Evolutionary conservation across 1,284 basidiomycete genomes (phyloP).

Genomic region (Rhizoctonia solani): DNA sequence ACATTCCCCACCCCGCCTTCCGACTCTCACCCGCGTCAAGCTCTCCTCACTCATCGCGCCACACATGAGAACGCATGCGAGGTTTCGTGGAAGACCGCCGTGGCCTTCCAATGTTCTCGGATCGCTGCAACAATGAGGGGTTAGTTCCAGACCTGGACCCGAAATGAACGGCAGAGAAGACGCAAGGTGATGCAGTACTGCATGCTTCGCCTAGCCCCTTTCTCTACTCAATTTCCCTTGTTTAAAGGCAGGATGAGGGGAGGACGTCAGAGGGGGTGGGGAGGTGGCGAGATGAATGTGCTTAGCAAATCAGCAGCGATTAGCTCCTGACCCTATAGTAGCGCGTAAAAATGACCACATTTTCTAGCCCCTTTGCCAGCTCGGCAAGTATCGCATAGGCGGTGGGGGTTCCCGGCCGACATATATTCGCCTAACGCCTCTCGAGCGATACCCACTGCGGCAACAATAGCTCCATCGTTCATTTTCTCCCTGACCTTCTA

Average conservation of each 20-base stretch:
- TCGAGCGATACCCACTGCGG: background rate
- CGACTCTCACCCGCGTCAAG: constrained; percentile 3
- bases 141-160: background rate
- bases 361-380: too few relatives aligned
- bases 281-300: constrained; percentile 13
- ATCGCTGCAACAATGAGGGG: constrained; percentile 6
- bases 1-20: constrained; percentile 12
- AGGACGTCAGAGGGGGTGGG: background rate
- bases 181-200: too few relatives aligned
- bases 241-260: constrained; percentile 5
- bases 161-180: constrained; percentile 6
- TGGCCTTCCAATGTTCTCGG: constrained; percentile 35
- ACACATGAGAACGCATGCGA: constrained; percentile 32
- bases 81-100: constrained; percentile 31
- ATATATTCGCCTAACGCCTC: too few relatives aligned
- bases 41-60: background rate
- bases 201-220: background rate
- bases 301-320: background rate
- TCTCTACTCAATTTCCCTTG: constrained; percentile 1
- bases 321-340: too few relatives aligned
- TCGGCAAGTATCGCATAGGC: too few relatives aligned
- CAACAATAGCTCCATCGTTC: constrained; percentile 16
- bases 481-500: too few relatives aligned
- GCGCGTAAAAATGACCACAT: too few relatives aligned
- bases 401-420: too few relatives aligned